A percentile compares a stretch with the other conserved stretches of the same genome.
phyloP scores from a whole-genome alignment of 2,329 filamentous ascomycete species.

The Fusarium sp. region DNA sequence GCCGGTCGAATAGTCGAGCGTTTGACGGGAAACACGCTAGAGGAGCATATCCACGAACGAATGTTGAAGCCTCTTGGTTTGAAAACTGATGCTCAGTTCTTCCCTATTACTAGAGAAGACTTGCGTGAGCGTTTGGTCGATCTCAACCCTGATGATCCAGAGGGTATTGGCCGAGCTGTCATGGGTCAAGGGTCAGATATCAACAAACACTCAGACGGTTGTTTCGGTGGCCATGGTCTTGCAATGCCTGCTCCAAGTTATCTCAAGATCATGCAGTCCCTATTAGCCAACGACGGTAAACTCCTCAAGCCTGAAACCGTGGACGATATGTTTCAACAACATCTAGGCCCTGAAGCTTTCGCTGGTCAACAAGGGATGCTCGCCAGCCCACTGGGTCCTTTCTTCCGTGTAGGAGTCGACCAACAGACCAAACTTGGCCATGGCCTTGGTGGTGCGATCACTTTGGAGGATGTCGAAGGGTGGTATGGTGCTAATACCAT shows the following conservation, averaged over 20 bases:
- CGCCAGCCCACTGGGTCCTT: slow-evolving; percentile 50
- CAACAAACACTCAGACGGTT: slow-evolving; percentile 52
- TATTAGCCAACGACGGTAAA: slow-evolving; percentile 63
- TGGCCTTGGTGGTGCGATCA: slow-evolving; percentile 59
- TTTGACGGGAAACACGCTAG: slow-evolving; percentile 58
- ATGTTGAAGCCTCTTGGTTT: slow-evolving; percentile 62
- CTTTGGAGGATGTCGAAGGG: slow-evolving; percentile 56
- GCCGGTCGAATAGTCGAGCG: slow-evolving; percentile 65
- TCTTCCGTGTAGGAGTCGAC: slow-evolving; percentile 55
- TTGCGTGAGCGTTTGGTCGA: slow-evolving; percentile 55
- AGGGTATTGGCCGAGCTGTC: slow-evolving; percentile 53
- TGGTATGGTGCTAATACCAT: slow-evolving; percentile 60
- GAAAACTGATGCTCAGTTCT: slow-evolving; percentile 53
- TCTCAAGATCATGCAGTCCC: slow-evolving; percentile 59
- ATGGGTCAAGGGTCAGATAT: slow-evolving; percentile 52
- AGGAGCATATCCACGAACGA: slow-evolving; percentile 59
- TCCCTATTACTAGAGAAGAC: slow-evolving; percentile 54
- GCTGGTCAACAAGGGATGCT: slow-evolving; percentile 49
- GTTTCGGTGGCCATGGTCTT: slow-evolving; percentile 62
- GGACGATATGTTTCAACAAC: slow-evolving; percentile 62
- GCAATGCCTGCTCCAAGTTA: slow-evolving; percentile 58
- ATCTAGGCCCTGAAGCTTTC: slow-evolving; percentile 54
- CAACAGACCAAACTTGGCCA: slow-evolving; percentile 53
- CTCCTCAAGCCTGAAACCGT: slow-evolving; percentile 59
- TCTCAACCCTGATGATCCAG: slow-evolving; percentile 55